Percentiles rank a stretch among this genome's conserved stretches.
Conservation (phyloP, 257 asterid species). For the Gynochthodes officinalis region DNA sequence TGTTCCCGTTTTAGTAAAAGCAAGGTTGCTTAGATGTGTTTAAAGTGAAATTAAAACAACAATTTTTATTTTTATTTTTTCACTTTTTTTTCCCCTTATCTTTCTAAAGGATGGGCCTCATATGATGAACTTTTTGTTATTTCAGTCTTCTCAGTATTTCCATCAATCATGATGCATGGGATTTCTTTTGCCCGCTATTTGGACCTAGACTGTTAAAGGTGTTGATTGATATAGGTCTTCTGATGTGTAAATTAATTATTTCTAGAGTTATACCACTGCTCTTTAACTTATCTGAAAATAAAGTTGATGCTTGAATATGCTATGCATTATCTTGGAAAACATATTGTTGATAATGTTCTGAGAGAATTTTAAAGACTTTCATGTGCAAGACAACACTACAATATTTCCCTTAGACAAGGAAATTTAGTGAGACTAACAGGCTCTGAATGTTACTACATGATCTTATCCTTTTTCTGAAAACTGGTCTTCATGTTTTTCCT, state of each 20-base stretch:
- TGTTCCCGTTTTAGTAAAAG: neutral
- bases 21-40: too few relatives aligned
- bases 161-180: neutral
- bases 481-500: neutral
- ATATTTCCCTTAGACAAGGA: neutral
- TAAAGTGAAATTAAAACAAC: neutral
- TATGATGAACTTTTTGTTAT: neutral
- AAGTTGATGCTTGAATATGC: neutral
- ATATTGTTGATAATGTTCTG: neutral
- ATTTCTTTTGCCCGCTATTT: neutral
- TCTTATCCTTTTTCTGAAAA: neutral
- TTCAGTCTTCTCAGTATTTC: neutral
- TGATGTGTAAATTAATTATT: neutral
- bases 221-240: neutral
- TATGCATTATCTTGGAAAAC: neutral
- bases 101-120: neutral
- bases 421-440: neutral
- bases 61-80: neutral
- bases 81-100: neutral
- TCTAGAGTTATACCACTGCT: neutral
- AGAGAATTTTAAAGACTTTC: too few relatives aligned
- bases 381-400: neutral
- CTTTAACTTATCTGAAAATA: neutral
- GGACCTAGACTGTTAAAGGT: too few relatives aligned
- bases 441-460: neutral